These are phyloP conservation scores for Hanseniaspora clermontiae DNA, from an alignment of 805 yeast genomes.

Conservation along the genomic window DNA sequence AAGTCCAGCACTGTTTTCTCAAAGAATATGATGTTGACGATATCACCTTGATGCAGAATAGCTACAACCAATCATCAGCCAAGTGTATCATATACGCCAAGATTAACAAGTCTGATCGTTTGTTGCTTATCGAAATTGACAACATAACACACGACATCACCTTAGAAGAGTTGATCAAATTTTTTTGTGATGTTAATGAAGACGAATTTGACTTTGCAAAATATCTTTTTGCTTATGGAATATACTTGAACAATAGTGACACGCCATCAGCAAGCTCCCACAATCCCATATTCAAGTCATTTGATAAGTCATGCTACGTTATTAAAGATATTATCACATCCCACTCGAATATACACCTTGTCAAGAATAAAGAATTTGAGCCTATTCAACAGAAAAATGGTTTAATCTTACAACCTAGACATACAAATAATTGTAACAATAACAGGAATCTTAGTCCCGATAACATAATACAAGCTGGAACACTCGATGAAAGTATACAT, in stretches of 20 bases:
- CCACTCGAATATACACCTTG: background rate
- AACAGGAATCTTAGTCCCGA: background rate
- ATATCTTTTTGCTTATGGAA: conserved; percentile 2
- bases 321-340: background rate
- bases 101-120: background rate
- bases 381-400: conserved; percentile 2
- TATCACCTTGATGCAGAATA: background rate
- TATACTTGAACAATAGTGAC: background rate
- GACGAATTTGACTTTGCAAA: background rate
- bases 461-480: background rate
- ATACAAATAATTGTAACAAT: background rate
- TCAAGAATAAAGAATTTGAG: background rate
- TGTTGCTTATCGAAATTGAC: background rate
- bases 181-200: background rate
- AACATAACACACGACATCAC: background rate
- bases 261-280: background rate
- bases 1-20: background rate
- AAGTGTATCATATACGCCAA: background rate
- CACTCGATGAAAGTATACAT: background rate
- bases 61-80: background rate
- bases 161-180: background rate
- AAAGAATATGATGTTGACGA: background rate
- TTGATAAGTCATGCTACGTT: background rate
- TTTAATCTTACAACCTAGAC: background rate
- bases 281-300: conserved; percentile 2